Base-by-base conservation (phyloP, 805 yeast genomes). In the Ogataea methanolica region DNA sequence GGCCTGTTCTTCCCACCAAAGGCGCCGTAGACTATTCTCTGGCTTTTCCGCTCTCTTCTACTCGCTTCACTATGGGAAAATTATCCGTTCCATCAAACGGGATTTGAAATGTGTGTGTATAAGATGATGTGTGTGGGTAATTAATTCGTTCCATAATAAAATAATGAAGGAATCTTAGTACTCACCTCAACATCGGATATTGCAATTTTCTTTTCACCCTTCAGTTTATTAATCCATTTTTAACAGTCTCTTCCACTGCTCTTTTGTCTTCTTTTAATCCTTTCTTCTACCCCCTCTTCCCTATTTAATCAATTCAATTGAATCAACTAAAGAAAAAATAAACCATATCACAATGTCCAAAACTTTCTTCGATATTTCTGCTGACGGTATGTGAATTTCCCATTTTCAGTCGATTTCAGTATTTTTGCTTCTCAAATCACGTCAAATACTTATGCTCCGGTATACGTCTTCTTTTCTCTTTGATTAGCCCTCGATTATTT, bases 341-440 rank as follows among this genome's bases (percentile, higher is more conserved):
- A 22, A 34, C 36, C 40, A 26, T 16, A 23, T 39, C 33, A 61
- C 34, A 44, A 70, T 70, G 74, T 55, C 67, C 54, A 61, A 68
- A 52, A 72, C 73, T 45, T 72, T 57, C 66, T 72, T 72, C 59
- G 76, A 72, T 58, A 60, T 72, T 54, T 61, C 74, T 48, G 72
- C 68, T 52, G 64, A 65, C 49, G 67, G 68, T 61, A 61, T 42
- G 65, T 58, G 9, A n/a, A 29, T 5, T 17, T 21, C 39, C 22
- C n/a, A 19, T 35, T 34, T 41, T 21, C 14, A 3, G 7, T 29
- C 5, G 2, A 17, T 23, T 17, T 7, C 29, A 17, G 17, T 11
- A 16, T 40, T n/a, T 26, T 17, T 26, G 8, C 14, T 36, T n/a
- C 12, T 16, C 22, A 14, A 19, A 33, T 4, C 36, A 14, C 21